Evolutionary conservation across 2,329 filamentous ascomycete species (phyloP), one percentile per base, ranked within the genome.

Genomic region (Parasarocladium wereldwijsianum): DNA sequence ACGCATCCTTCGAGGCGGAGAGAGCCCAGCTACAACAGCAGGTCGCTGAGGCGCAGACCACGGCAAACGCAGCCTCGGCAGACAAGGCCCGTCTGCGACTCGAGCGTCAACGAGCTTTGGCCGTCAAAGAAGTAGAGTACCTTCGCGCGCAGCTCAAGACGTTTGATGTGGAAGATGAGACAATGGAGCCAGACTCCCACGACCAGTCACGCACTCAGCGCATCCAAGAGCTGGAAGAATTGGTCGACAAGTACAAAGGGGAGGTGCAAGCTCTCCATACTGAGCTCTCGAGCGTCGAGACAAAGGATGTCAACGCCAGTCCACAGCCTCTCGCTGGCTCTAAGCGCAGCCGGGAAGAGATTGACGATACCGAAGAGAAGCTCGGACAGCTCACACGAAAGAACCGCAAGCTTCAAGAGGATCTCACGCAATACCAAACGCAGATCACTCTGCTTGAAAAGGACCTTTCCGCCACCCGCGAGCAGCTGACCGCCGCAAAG

Each of bases 61-160:
- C 58, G 1, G 56, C 56, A 17, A 59, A 50, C 4, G 55, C 60
- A 5, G 45, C 55, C 2, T 64, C 57, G 13, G 59, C 62, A 11
- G 79, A 83, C 43, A 79, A 85, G 53, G 66, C 70, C 2, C 76
- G 74, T 24, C 60, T 79, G 31, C 71, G 90, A 18, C 58, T 94
- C 0, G 87, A 98, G 43, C 69, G 90, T 34, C 87, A 96, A 48
- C 80, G 83, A 34, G 71, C 68, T 1, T 66, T 98, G 6, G 84
- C 86, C 0, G 66, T 84, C 15, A 94, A 94, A 47, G 92, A 98
- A 49, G 83, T 90, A 1, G 86, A 94, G 41, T 93, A 93, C 48
- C 66, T 98, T 6, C 80, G 90, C 14, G 87, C 84, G 1, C 90
- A 98, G 51, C 66, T 96, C 32, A 86, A 86, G 54, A 78, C 81